phyloP scores from a whole-genome alignment of 352 stramenopile genomes.

The Globisporangium takayamanum region DNA sequence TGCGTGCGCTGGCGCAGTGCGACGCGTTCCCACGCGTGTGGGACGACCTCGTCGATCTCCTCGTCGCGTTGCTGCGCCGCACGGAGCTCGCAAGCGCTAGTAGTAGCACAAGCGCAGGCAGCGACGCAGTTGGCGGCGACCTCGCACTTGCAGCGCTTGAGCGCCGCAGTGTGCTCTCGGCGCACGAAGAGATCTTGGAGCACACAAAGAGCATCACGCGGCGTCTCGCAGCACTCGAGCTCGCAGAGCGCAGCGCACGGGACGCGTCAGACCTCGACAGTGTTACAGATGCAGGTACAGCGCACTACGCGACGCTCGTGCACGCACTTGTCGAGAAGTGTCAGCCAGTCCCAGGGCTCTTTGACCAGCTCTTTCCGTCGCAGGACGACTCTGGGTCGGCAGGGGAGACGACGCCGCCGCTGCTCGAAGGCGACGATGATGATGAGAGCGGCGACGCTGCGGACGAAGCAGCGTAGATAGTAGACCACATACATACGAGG shows the following conservation, averaged over 20 bases:
- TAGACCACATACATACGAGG: not conserved
- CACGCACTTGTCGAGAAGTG: conserved; percentile 56
- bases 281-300: too few relatives aligned
- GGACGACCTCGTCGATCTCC: conserved; percentile 43
- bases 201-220: conserved; percentile 56
- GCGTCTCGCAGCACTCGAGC: conserved; percentile 37
- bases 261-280: not conserved
- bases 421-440: conserved; percentile 10
- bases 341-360: conserved; percentile 28
- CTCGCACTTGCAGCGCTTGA: conserved; percentile 48
- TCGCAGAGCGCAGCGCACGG: conserved; percentile 11
- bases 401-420: conserved; percentile 11
- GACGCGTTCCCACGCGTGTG: conserved; percentile 41
- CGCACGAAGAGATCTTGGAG: conserved; percentile 71
- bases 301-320: conserved; percentile 29
- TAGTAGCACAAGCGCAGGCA: not conserved
- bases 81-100: conserved; percentile 30
- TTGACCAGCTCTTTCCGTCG: conserved; percentile 48
- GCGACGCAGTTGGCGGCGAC: conserved; percentile 7
- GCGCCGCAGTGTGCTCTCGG: conserved; percentile 48
- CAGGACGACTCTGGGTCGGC: conserved; percentile 35
- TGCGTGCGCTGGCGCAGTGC: conserved; percentile 37
- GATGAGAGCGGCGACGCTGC: not conserved
- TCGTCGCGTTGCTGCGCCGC: conserved; percentile 47
- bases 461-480: conserved; percentile 6